A percentile compares a stretch with the other conserved stretches of the same genome.
These are phyloP conservation scores for Cocos nucifera DNA, from an alignment of 176 grass and related monocot genomes.

Conservation along the genomic window DNA sequence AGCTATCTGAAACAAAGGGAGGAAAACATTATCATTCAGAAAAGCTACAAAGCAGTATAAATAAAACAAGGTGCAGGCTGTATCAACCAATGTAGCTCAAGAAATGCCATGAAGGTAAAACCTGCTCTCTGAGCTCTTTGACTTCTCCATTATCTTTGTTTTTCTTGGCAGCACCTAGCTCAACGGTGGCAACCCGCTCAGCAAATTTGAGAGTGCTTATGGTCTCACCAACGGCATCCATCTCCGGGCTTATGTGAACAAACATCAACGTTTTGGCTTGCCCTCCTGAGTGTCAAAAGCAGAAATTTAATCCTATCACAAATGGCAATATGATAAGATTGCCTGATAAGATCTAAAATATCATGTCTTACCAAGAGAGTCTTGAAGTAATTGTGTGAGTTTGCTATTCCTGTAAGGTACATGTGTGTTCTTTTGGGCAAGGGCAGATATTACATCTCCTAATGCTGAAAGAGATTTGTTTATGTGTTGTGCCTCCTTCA, in stretches of 20 bases:
- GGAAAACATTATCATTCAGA: neutral
- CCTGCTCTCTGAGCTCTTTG: slow-evolving; percentile 16
- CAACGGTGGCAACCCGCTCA: slow-evolving; percentile 8
- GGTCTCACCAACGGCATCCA: slow-evolving; percentile 10
- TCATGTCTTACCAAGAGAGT: slow-evolving; percentile 5
- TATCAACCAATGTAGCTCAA: neutral
- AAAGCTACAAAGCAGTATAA: too few species aligned
- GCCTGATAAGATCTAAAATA: too few species aligned
- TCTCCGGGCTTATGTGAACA: slow-evolving; percentile 13
- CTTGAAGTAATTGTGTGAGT: slow-evolving; percentile 18
- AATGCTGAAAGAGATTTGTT: slow-evolving; percentile 19
- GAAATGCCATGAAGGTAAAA: neutral
- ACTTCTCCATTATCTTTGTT: slow-evolving; percentile 14
- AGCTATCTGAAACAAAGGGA: slow-evolving; percentile 4
- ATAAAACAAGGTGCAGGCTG: too few species aligned
- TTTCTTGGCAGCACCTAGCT: slow-evolving; percentile 7
- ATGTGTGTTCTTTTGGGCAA: slow-evolving; percentile 19
- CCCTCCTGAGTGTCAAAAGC: neutral
- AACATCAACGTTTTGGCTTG: slow-evolving; percentile 20
- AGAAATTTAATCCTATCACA: too few species aligned
- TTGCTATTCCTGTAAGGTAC: slow-evolving; percentile 20
- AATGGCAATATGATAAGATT: too few species aligned
- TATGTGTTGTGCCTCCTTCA: slow-evolving; percentile 17
- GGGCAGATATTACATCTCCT: slow-evolving; percentile 22
- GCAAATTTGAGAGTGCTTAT: slow-evolving; percentile 19